Evolutionary conservation across 768 basidiomycete genomes (phyloP), one percentile per base, ranked within the genome.

Genomic region (Psilocybe subaeruginosa): DNA sequence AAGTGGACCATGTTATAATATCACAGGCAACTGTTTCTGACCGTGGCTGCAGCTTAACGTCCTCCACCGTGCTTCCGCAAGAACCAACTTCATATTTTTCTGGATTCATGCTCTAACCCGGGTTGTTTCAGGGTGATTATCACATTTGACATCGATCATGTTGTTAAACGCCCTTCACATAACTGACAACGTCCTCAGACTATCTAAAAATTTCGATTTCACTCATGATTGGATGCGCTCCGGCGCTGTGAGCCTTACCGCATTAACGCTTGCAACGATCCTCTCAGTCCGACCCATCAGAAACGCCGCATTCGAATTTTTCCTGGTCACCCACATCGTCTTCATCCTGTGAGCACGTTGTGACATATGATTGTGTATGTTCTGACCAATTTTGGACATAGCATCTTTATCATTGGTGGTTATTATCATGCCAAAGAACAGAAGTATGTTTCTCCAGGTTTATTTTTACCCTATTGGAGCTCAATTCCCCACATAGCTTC

Each of bases 51-150:
- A 81, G 79, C 69, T 83, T 23, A 81, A 80, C 41, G 70, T 80
- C 23, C 72, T 83, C 55, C 81, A 82, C 65, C 78, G 80, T 12
- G 78, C 78, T 37, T 74, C 80, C 11, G 76, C 80, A 8, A 73
- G 81, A 17, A 75, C 77, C 17, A 68, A 77, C 58, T 67, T 82
- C 35, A 53, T 81, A 11, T 69, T 82, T 19, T 64, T 80, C 19
- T 82, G 79, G 80, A 70, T 81, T n/a, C 81, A 83, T 59, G 74
- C 75, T 16, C 64, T 75, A 31, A 65, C 70, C 16, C 66, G 74
- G 56, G 62, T 72, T 55, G 63, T 70, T 8, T 67, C 69, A 17
- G 72, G 70, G 76, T 75, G 61, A 53, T 43, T n/a, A 67, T 63
- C 14, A 35, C 11, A 48, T 1, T 57, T 43, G 23, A 23, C 23